Conservation (phyloP, 345 rosid genomes). For the Moringa oleifera region DNA sequence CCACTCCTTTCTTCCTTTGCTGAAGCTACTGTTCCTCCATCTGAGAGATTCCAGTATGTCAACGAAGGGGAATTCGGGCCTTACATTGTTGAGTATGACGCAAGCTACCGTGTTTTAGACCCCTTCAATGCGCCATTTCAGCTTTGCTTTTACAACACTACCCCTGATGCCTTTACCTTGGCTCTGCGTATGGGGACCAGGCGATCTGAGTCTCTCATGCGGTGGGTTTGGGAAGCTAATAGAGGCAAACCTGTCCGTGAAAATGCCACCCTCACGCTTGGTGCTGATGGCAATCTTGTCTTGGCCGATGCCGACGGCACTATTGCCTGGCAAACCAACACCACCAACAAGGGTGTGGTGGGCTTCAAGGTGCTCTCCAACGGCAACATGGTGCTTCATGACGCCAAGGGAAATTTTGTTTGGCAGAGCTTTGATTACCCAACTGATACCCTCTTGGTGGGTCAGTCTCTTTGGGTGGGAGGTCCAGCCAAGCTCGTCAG, state of each 20-base stretch:
- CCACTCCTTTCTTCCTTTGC: slow-evolving; percentile 14
- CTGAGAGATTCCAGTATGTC: slow-evolving; percentile 26
- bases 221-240: slow-evolving; percentile 70
- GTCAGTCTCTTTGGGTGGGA: slow-evolving; percentile 29
- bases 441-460: slow-evolving; percentile 44
- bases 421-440: slow-evolving; percentile 65
- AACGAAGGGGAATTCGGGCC: slow-evolving; percentile 39
- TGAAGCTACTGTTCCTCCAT: slow-evolving; percentile 33
- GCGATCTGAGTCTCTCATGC: slow-evolving; percentile 34
- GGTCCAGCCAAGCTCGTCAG: slow-evolving; percentile 37
- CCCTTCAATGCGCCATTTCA: slow-evolving; percentile 30
- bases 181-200: slow-evolving; percentile 45
- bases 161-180: slow-evolving; percentile 43
- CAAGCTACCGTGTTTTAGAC: slow-evolving; percentile 22
- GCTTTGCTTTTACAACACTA: slow-evolving; percentile 49
- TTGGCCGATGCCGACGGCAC: slow-evolving; percentile 43
- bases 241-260: slow-evolving; percentile 41
- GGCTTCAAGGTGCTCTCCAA: slow-evolving; percentile 35
- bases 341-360: slow-evolving; percentile 46
- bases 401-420: slow-evolving; percentile 33
- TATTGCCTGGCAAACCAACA: slow-evolving; percentile 55
- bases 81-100: slow-evolving; percentile 29
- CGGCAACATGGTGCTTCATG: slow-evolving; percentile 53
- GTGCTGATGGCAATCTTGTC: slow-evolving; percentile 42
- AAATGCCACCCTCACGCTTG: slow-evolving; percentile 38